Conservation (phyloP, 2,329 filamentous ascomycete species). For the Colletotrichum shisoi region DNA sequence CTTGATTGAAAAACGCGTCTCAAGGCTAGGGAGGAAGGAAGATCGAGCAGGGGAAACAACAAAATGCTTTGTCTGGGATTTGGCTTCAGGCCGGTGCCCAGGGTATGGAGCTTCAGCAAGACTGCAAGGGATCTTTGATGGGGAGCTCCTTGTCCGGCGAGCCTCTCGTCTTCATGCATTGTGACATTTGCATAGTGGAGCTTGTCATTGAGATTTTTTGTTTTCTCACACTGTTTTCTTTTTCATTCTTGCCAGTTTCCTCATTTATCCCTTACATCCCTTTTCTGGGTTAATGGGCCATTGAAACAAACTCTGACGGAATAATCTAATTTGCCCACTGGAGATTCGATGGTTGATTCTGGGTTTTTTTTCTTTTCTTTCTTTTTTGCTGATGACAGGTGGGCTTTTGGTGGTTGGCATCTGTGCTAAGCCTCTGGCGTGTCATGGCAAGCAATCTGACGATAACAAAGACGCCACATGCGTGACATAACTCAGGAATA, state of each 20-base stretch:
- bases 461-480: neutral
- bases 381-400: neutral
- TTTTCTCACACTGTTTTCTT: neutral
- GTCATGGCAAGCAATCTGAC: neutral
- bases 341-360: neutral
- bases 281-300: neutral
- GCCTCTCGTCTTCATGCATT: conserved; percentile 12
- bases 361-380: neutral
- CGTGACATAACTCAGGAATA: neutral
- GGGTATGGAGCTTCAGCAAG: conserved; percentile 1
- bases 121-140: neutral
- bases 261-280: neutral
- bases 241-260: conserved; percentile 6
- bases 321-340: neutral
- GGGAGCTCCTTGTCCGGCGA: conserved; percentile 9
- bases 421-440: neutral
- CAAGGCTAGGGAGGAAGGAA: neutral
- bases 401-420: neutral
- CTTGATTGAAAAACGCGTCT: neutral
- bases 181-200: conserved; percentile 4
- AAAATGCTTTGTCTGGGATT: conserved; percentile 1
- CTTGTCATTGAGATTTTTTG: conserved; percentile 2
- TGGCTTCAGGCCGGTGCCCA: neutral
- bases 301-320: neutral
- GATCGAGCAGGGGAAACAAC: neutral